Conservation (phyloP, 179 eudicot species). For the Heliamphora pulchella region DNA sequence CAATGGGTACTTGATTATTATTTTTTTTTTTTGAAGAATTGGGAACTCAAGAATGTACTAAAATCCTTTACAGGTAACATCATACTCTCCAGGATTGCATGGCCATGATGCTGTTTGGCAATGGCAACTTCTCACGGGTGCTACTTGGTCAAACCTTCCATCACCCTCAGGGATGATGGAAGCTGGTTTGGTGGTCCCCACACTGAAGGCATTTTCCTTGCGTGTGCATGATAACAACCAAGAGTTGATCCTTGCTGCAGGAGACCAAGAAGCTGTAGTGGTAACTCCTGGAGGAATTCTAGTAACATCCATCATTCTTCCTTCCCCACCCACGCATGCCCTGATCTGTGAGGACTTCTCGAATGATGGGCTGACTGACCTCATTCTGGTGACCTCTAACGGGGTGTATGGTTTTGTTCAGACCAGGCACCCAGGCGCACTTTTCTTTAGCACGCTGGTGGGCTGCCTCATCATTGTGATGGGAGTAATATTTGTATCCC, state of each 20-base stretch:
- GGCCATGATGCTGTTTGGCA: constrained; percentile 95
- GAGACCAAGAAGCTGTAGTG: constrained; percentile 85
- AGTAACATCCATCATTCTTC: constrained; percentile 64
- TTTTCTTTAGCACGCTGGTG: constrained; percentile 91
- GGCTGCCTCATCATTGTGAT: constrained; percentile 95
- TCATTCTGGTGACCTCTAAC: constrained; percentile 67
- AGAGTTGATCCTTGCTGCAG: constrained; percentile 73
- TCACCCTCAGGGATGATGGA: constrained; percentile 88
- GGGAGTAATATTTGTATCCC: constrained; percentile 90
- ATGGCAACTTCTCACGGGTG: constrained; percentile 89
- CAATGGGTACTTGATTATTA: no score
- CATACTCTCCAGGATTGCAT: constrained; percentile 78
- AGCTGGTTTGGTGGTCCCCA: constrained; percentile 70
- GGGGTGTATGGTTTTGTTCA: constrained; percentile 96
- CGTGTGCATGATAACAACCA: constrained; percentile 53
- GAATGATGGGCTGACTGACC: constrained; percentile 80
- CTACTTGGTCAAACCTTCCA: constrained; percentile 96
- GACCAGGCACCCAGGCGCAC: constrained; percentile 96
- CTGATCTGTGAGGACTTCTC: constrained; percentile 81
- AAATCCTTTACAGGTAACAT: constrained; percentile 55
- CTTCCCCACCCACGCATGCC: constrained; percentile 86
- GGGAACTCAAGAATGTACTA: constrained; percentile 8
- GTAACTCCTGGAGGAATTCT: constrained; percentile 78
- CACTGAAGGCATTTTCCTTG: constrained; percentile 62
- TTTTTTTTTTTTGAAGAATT: background rate